Evolutionary conservation across 116 monocot genomes (phyloP), one percentile per base, ranked within the genome.

Genomic region (Trichopus zeylanicus): DNA sequence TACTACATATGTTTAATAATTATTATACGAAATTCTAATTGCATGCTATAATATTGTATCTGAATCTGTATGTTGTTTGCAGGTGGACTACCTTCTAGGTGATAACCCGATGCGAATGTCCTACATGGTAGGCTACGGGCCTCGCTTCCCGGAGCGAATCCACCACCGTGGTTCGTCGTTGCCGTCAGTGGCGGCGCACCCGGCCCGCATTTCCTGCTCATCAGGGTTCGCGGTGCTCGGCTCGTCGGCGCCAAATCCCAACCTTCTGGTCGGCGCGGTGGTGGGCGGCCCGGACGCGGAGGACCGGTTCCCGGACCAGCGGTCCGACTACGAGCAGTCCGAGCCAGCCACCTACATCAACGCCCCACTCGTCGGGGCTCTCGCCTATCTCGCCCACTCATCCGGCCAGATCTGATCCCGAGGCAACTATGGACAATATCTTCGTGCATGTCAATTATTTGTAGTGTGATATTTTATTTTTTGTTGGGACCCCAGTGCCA

Each of bases 331-430:
- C 55, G 78, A 54, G 65, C 91, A 79, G 48, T 87, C 91, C 19
- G 95, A 97, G 55, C 95, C 95, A 25, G 87, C 95, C 6, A 97
- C 95, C 0, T 97, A 97, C 66, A 97, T 87, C 70, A 97, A 97
- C 42, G 87, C 95, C 7, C 95, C 95, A 0, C 87, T 97, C 21
- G 91, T 97, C 20, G 95, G 95, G 12, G 68, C 87, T 6, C 81
- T 97, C 29, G 84, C 95, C 7, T 97, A 91, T 58, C 77, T 97
- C 37, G 95, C 95, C 0, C 95, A 91, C 79, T 90, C 95, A 29
- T 79, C 63, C 22, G 87, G 84, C 59, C 91, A 97, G 66, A 67
- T 86, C 48, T 94, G 57, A 42, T 32, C 12, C 18, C 42, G 42
- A 42, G 42, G 42, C 42, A 42, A 4, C 12, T 3, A 42, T 3